Conservation (phyloP, 768 basidiomycete genomes). For the Agrocybe praecox region DNA sequence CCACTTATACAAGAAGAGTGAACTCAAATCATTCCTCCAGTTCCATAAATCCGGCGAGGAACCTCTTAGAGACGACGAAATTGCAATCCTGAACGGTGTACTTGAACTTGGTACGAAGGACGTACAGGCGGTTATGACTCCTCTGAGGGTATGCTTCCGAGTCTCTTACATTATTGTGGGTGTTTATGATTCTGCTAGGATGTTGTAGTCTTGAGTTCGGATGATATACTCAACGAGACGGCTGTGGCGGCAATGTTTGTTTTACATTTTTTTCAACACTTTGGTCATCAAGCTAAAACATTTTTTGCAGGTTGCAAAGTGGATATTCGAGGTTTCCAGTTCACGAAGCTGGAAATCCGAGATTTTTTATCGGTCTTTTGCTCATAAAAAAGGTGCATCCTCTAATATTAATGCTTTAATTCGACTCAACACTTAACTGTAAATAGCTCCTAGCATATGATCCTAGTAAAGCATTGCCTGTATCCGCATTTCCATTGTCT, state of each 20-base stretch:
- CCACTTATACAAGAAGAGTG: constrained; percentile 81
- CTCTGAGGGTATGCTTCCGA: constrained; percentile 58
- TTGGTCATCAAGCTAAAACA: background rate
- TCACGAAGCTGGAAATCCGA: constrained; percentile 68
- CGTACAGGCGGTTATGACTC: constrained; percentile 81
- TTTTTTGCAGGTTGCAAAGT: constrained; percentile 51
- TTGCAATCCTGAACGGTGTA: constrained; percentile 78
- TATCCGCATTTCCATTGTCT: constrained; percentile 75
- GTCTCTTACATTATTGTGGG: constrained; percentile 13
- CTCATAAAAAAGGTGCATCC: constrained; percentile 70
- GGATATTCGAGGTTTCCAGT: constrained; percentile 95
- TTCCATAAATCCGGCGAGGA: constrained; percentile 80
- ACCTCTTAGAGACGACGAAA: constrained; percentile 78
- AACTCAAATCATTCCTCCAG: constrained; percentile 76
- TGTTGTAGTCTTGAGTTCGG: constrained; percentile 76
- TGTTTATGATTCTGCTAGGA: constrained; percentile 47
- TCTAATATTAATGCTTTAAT: background rate
- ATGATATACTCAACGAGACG: constrained; percentile 77
- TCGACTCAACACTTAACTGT: constrained; percentile 1
- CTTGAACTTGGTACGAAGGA: constrained; percentile 75
- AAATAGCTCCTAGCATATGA: constrained; percentile 84
- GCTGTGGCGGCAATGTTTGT: constrained; percentile 74
- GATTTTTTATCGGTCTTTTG: constrained; percentile 79
- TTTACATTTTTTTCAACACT: background rate
- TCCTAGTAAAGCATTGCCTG: constrained; percentile 70